Evolutionary conservation across 306 rosid genomes (phyloP).

Genomic region (Potentilla sterilis): DNA sequence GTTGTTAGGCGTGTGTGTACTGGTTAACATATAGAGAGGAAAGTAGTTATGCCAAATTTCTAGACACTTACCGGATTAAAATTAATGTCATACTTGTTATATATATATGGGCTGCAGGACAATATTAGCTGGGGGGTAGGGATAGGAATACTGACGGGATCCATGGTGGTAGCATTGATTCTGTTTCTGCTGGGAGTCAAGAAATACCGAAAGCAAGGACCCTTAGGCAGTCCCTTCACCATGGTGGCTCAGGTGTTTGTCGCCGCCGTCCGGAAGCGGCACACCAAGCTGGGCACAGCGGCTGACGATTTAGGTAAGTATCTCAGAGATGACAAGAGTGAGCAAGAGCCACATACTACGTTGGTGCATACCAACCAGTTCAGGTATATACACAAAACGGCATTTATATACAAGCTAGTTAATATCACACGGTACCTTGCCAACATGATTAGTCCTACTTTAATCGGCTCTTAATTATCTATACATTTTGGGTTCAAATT

Average conservation of each 20-base stretch:
- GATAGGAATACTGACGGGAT: constrained; percentile 52
- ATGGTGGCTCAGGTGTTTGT: constrained; percentile 59
- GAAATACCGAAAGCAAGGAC: constrained; percentile 49
- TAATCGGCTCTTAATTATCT: too few species aligned
- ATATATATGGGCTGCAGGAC: constrained; percentile 37
- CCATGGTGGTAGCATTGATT: constrained; percentile 48
- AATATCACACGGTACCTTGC: too few species aligned
- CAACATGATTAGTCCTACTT: too few species aligned
- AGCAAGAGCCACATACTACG: neutral
- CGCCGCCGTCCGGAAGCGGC: constrained; percentile 32
- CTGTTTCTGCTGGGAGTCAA: constrained; percentile 53
- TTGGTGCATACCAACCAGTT: constrained; percentile 40
- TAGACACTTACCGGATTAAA: too few species aligned
- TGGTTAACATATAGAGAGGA: too few species aligned
- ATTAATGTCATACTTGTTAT: too few species aligned
- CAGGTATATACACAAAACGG: constrained; percentile 27
- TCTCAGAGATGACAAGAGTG: constrained; percentile 1
- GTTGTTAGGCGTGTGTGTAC: too few species aligned
- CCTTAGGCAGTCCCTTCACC: constrained; percentile 61
- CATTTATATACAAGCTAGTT: too few species aligned
- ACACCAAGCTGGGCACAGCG: neutral
- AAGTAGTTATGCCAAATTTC: too few species aligned
- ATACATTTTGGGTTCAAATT: neutral
- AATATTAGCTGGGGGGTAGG: constrained; percentile 68
- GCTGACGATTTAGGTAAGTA: neutral